Conservation (phyloP, 2,329 filamentous ascomycete species). For the Phyllosticta citribraziliensis region DNA sequence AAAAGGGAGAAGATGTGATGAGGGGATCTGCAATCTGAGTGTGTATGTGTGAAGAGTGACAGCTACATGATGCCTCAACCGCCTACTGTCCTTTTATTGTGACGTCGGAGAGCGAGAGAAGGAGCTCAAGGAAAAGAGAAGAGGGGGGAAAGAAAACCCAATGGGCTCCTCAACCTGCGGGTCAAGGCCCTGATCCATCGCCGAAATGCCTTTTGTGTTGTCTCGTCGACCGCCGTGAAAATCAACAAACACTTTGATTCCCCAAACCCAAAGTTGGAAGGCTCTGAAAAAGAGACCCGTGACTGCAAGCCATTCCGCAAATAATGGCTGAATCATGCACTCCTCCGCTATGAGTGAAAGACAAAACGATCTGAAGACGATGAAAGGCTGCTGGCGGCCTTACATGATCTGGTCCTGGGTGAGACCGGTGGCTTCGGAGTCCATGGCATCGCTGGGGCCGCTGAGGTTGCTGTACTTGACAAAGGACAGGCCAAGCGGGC, state of each 20-base stretch:
- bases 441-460: conserved; percentile 59
- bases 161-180: not conserved
- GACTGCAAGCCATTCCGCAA: not conserved
- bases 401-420: conserved; percentile 99
- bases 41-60: not conserved
- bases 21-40: not conserved
- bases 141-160: not conserved
- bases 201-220: not conserved
- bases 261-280: not conserved
- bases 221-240: not conserved
- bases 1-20: not conserved
- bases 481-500: conserved; percentile 83
- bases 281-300: not conserved
- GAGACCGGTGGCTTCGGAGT: conserved; percentile 61
- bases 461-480: conserved; percentile 80
- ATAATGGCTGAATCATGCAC: not conserved
- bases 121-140: not conserved
- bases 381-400: conserved; percentile 14
- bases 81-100: not conserved
- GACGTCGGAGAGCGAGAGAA: not conserved
- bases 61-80: not conserved
- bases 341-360: not conserved
- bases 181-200: not conserved
- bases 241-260: not conserved
- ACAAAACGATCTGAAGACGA: not conserved